Evolutionary conservation across 768 basidiomycete genomes (phyloP), one percentile per base, ranked within the genome.

Genomic region (Lentinus brumalis): DNA sequence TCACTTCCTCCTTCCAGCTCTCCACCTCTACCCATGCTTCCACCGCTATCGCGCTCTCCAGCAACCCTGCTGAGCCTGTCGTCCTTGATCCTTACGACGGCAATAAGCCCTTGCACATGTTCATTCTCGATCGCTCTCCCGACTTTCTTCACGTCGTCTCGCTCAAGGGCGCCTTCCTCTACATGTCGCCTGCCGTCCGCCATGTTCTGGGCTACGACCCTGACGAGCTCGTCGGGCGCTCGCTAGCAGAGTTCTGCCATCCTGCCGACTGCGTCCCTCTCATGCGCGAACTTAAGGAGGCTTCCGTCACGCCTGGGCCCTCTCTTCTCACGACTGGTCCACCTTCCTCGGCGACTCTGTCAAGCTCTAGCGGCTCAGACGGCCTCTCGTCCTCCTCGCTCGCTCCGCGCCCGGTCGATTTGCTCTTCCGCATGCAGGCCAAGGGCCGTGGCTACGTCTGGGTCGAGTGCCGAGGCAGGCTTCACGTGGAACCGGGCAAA

Each of bases 131-230:
- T 67, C 75, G 78, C 31, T 74, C 79, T 5, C 86, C 88, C 2
- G 96, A 98, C 72, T 92, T 96, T 71, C 78, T 97, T 26, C 89
- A 91, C 69, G 95, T 98, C 56, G 81, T 99, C 42, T 94, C 92
- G 2, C 85, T 97, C 66, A 96, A 98, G 70, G 96, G 96, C 31
- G 80, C 83, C 15, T 94, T 98, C 74, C 86, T 96, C 50, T 99
- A 97, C 72, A 91, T 94, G 53, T 92, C 94, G 0, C 94, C 94
- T 1, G 84, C 89, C 29, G 86, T 96, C 18, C 76, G 83, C 11
- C 77, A 83, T 31, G 85, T 94, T 10, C 81, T 98, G 39, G 96
- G 96, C 40, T 97, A 96, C 76, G 86, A 89, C 29, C 87, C 95
- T 2, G 80, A 85, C 35, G 93, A 96, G 59, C 85, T 98, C 57